Conservation (phyloP, 805 yeast genomes). For the Limtongia smithiae region DNA sequence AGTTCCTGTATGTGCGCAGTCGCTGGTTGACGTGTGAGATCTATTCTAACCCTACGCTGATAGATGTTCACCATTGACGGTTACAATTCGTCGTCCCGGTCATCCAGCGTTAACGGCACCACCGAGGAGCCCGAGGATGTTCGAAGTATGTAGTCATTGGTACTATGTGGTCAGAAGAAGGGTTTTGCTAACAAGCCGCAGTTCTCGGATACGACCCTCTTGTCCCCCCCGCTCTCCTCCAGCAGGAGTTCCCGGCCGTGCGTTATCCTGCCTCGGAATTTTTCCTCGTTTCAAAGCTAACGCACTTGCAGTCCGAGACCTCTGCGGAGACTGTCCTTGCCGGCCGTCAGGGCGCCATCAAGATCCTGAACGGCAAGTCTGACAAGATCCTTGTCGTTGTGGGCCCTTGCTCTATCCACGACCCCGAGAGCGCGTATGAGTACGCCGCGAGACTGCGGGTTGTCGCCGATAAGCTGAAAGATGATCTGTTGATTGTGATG, state of each 20-base stretch:
- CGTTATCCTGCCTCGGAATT: slow-evolving; percentile 34
- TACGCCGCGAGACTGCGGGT: slow-evolving; percentile 69
- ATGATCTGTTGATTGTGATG: slow-evolving; percentile 83
- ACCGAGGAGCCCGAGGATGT: slow-evolving; percentile 32
- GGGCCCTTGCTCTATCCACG: slow-evolving; percentile 97
- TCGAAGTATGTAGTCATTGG: slow-evolving; percentile 22
- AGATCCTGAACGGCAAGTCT: slow-evolving; percentile 67
- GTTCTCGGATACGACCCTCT: slow-evolving; percentile 82
- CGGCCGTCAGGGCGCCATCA: slow-evolving; percentile 77
- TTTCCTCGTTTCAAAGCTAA: not conserved
- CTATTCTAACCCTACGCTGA: not conserved
- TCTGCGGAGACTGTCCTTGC: slow-evolving; percentile 53
- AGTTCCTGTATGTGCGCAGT: slow-evolving; percentile 1
- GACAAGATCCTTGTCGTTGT: slow-evolving; percentile 85
- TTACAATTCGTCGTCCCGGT: slow-evolving; percentile 8
- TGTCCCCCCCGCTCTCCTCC: slow-evolving; percentile 86
- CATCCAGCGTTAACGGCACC: slow-evolving; percentile 19
- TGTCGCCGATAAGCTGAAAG: slow-evolving; percentile 64
- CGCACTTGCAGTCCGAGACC: slow-evolving; percentile 9
- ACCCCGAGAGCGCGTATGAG: slow-evolving; percentile 81
- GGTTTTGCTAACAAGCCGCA: not conserved
- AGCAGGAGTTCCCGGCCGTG: slow-evolving; percentile 65
- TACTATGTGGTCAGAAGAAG: not conserved
- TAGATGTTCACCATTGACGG: slow-evolving; percentile 28
- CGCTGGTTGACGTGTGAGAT: too few relatives aligned